Percentiles rank a stretch among this genome's conserved stretches.
Conservation (phyloP, 192 early-diverging fungal species). For the Mortierella alpina region DNA sequence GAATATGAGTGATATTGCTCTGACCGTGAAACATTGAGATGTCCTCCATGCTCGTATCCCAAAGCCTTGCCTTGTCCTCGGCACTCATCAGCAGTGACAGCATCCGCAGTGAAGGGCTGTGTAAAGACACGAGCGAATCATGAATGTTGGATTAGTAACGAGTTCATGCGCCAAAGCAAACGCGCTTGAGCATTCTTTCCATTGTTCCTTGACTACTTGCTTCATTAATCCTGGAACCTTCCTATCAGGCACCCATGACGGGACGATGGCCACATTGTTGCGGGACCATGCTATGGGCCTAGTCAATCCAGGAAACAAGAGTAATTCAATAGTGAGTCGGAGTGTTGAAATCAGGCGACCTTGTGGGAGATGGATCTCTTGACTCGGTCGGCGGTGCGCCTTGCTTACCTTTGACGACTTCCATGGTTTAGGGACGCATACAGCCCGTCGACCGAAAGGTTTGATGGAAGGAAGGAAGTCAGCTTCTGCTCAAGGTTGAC, state of each 20-base stretch:
- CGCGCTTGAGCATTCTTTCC: neutral
- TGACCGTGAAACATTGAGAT: slow-evolving; percentile 44
- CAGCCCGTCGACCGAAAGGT: slow-evolving; percentile 42
- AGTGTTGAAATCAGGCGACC: neutral
- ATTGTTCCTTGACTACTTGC: slow-evolving; percentile 9
- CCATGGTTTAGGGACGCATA: slow-evolving; percentile 39
- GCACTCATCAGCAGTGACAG: slow-evolving; percentile 26
- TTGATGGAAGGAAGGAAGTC: slow-evolving; percentile 35
- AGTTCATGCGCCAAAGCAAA: neutral
- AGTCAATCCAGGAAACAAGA: neutral
- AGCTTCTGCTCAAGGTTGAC: slow-evolving; percentile 21
- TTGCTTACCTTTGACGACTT: slow-evolving; percentile 38
- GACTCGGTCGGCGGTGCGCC: neutral
- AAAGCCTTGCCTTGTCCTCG: slow-evolving; percentile 27
- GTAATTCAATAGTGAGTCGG: neutral
- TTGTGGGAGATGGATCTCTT: neutral
- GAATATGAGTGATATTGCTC: slow-evolving; percentile 38
- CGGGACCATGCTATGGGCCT: slow-evolving; percentile 50
- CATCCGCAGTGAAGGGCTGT: slow-evolving; percentile 41
- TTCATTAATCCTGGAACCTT: slow-evolving; percentile 48
- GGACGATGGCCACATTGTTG: slow-evolving; percentile 44
- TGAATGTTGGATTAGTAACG: neutral
- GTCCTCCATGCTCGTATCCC: slow-evolving; percentile 51
- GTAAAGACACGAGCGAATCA: neutral
- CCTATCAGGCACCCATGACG: slow-evolving; percentile 49